Base-by-base conservation (phyloP, 2,329 filamentous ascomycete species). In the Colletotrichum neosansevieriae region DNA sequence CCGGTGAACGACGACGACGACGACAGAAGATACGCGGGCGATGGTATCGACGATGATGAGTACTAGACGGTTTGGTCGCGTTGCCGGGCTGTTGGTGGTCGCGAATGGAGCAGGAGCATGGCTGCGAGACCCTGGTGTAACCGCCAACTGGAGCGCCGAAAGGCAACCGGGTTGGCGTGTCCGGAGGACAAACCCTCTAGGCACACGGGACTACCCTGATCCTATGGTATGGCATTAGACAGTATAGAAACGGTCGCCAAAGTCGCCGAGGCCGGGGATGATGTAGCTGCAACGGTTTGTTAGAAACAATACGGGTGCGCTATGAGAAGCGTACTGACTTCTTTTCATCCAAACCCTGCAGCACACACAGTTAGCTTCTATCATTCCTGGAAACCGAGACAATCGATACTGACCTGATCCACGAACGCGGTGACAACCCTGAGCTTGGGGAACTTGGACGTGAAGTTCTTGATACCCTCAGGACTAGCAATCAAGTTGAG, bases 401-500 rank as follows among this genome's bases (percentile, higher is more conserved):
- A 29, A 34, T 29, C 32, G 32, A 36, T 47, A 77, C 81, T 72
- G 77, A 87, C 86, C 80, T 95, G 88, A 77, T 99, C 96, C 75
- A 99, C 91, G 78, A 99, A 99, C 10, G 96, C 94, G 9, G 96
- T 98, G 56, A 99, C 93, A 19, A 99, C 93, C 71, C 94, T 89
- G 68, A 98, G 85, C 75, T 92, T 93, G 44, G 96, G 95, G 76
- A 97, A 98, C 74, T 92, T 92, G 75, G 92, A 88, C 10, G 94
- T 93, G 80, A 99, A 98, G 75, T 92, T 94, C 75, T 89, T 88
- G 72, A 97, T 92, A 6, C 96, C 96, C 76, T 97, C 91, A 0
- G 96, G 96, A 77, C 94, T 98, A n/a, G 96, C 94, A 76, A 99
- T 98, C 70, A 99, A 84, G 79, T 99, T 99, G 67, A 99, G 85